These are phyloP conservation scores for Aspergillus cavernicola DNA, from an alignment of 495 filamentous ascomycete genomes.

Conservation along the genomic window DNA sequence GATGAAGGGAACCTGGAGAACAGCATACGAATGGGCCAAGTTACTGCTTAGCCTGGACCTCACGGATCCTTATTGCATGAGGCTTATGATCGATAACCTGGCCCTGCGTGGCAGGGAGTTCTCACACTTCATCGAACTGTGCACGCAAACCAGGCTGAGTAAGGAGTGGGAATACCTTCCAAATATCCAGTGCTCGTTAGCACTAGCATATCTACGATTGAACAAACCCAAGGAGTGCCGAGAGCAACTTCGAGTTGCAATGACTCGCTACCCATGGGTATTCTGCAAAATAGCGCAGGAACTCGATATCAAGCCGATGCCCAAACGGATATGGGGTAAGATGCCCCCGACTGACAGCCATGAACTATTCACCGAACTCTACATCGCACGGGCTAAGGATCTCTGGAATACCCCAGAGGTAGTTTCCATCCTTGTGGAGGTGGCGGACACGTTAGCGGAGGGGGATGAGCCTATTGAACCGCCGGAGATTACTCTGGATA, in stretches of 20 bases:
- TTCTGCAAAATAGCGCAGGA: constrained; percentile 72
- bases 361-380: constrained; percentile 71
- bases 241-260: constrained; percentile 57
- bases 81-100: constrained; percentile 74
- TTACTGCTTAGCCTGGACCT: constrained; percentile 72
- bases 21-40: constrained; percentile 90
- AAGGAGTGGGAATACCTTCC: constrained; percentile 46
- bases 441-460: constrained; percentile 53
- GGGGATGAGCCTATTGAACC: constrained; percentile 37
- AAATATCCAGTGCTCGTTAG: constrained; percentile 68
- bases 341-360: constrained; percentile 65
- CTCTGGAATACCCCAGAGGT: constrained; percentile 84
- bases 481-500: constrained; percentile 54
- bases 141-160: constrained; percentile 53
- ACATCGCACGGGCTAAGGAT: constrained; percentile 75
- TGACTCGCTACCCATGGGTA: constrained; percentile 76
- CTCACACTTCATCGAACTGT: constrained; percentile 69
- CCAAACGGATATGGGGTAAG: constrained; percentile 77
- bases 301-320: constrained; percentile 66
- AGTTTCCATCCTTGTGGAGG: constrained; percentile 65
- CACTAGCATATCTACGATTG: constrained; percentile 68
- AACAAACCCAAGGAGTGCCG: constrained; percentile 62
- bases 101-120: constrained; percentile 76
- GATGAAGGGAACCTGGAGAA: constrained; percentile 90
- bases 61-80: constrained; percentile 80